These are phyloP conservation scores for Aurantiochytrium sp. DNA, from an alignment of 108 stramenopile species.

Conservation along the genomic window DNA sequence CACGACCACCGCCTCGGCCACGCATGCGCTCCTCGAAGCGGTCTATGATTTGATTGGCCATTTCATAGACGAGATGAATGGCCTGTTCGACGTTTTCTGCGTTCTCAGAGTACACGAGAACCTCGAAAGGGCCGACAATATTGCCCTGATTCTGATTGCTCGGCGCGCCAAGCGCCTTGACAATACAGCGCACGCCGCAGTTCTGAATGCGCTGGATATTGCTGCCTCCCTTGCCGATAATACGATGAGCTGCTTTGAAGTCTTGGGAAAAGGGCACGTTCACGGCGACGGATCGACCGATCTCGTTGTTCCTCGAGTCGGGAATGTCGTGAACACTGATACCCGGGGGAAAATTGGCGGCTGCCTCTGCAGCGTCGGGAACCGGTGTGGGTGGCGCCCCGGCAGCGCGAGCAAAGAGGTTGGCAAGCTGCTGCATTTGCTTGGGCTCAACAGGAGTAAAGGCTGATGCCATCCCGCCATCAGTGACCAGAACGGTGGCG, in stretches of 20 bases:
- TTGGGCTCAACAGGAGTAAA: background rate
- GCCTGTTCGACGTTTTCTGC: background rate
- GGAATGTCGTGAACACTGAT: background rate
- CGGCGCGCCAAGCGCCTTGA: background rate
- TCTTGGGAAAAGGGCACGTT: background rate
- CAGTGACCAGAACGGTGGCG: background rate
- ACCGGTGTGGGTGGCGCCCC: background rate
- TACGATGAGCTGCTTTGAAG: background rate
- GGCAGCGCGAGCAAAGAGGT: background rate
- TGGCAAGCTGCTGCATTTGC: slow-evolving; percentile 9
- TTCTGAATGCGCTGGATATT: slow-evolving; percentile 1
- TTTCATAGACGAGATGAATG: background rate
- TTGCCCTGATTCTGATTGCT: background rate
- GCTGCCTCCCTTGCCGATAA: background rate
- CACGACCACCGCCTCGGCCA: background rate
- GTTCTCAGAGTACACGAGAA: background rate
- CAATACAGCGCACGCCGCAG: background rate
- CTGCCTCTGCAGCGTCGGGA: background rate
- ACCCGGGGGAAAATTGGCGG: background rate
- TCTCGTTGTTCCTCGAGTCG: background rate
- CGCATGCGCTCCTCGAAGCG: background rate
- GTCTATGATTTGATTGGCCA: background rate
- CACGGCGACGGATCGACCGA: background rate
- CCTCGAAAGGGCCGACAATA: background rate
- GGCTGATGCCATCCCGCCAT: background rate